Evolutionary conservation across 2,329 filamentous ascomycete genomes (phyloP).

Genomic region (Fusarium sp.): DNA sequence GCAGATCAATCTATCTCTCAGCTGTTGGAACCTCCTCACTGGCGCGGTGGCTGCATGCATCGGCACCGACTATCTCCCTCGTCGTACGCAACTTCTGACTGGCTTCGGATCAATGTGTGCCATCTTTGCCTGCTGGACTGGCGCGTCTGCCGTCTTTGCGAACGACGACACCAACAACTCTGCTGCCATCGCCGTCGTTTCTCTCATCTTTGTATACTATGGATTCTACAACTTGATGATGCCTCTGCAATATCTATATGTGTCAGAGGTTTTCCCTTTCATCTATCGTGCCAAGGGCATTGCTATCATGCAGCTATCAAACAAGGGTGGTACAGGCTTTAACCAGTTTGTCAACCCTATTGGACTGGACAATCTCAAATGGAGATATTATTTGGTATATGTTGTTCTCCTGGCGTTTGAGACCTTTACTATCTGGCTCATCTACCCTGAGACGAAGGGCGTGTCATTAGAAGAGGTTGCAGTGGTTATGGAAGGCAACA

Average conservation of each 20-base stretch:
- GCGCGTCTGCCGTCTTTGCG: too few species aligned
- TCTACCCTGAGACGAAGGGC: constrained; percentile 18
- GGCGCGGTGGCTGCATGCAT: neutral
- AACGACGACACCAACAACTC: constrained; percentile 29
- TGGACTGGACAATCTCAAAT: constrained; percentile 16
- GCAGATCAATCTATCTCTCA: constrained; percentile 37
- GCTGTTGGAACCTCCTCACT: constrained; percentile 46
- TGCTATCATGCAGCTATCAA: constrained; percentile 30
- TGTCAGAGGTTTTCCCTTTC: constrained; percentile 42
- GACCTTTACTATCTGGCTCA: constrained; percentile 24
- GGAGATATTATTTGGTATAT: constrained; percentile 34
- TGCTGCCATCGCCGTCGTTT: constrained; percentile 42
- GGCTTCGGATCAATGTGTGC: constrained; percentile 36
- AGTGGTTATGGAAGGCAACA: constrained; percentile 15
- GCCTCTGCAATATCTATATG: constrained; percentile 44
- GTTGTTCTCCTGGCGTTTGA: constrained; percentile 16
- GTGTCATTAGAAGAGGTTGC: constrained; percentile 20
- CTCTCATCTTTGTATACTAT: constrained; percentile 52
- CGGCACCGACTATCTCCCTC: neutral
- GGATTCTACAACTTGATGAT: constrained; percentile 48
- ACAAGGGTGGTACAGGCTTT: constrained; percentile 25
- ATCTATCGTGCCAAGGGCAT: constrained; percentile 33
- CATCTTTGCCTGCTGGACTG: constrained; percentile 26
- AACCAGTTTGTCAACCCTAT: constrained; percentile 35
- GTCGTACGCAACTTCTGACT: constrained; percentile 44